phyloP scores from a whole-genome alignment of 345 rosid species.

The Pistacia vera region DNA sequence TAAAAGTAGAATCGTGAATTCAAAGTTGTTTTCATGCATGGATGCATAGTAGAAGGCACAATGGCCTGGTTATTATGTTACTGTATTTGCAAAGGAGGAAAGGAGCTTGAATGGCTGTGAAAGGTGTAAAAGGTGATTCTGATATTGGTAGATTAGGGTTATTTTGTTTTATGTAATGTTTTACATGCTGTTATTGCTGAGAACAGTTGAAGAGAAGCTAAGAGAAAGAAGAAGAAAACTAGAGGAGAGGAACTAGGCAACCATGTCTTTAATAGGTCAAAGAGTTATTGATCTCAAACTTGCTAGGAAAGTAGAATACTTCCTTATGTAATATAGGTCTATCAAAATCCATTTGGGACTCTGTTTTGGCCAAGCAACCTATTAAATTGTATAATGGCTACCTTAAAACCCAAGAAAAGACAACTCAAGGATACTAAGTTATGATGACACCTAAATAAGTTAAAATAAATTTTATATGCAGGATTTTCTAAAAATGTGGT shows the following conservation, averaged over 20 bases:
- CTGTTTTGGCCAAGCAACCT: neutral
- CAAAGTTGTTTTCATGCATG: neutral
- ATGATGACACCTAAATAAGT: neutral
- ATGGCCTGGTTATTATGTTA: neutral
- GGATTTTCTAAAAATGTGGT: neutral
- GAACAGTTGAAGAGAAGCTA: neutral
- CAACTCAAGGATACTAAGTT: neutral
- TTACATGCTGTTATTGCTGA: conserved; percentile 1
- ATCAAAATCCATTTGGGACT: neutral
- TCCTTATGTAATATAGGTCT: neutral
- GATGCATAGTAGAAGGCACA: neutral
- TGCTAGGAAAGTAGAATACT: neutral
- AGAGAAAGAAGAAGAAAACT: neutral
- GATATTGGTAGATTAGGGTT: neutral
- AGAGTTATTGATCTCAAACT: neutral
- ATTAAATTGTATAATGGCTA: neutral
- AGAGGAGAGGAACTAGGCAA: neutral
- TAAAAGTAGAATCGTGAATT: neutral
- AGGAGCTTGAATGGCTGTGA: neutral
- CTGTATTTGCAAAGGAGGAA: neutral
- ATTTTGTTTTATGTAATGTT: neutral
- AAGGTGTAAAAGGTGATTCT: neutral
- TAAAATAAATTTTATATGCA: neutral
- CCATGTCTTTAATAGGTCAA: neutral
- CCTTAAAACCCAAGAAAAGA: neutral